phyloP scores from a whole-genome alignment of 2,329 filamentous ascomycete genomes.

The Fusarium penzigii region DNA sequence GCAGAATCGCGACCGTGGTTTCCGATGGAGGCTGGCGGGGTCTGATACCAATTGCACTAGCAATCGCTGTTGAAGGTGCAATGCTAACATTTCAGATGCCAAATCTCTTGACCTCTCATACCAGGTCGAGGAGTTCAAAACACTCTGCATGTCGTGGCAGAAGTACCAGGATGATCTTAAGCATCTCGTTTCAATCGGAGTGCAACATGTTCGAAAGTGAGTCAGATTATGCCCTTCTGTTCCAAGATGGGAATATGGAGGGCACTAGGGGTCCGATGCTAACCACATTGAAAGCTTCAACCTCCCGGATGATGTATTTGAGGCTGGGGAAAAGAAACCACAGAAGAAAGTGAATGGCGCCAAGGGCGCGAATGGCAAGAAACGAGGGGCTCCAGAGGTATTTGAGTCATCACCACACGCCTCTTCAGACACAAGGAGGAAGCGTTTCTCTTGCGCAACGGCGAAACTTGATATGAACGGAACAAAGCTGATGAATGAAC shows the following conservation, averaged over 20 bases:
- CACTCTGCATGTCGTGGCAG: slow-evolving; percentile 74
- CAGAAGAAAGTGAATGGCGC: slow-evolving; percentile 52
- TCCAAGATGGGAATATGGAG: too few species aligned
- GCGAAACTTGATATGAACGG: slow-evolving; percentile 4
- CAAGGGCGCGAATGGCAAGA: slow-evolving; percentile 46
- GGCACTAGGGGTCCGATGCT: neutral
- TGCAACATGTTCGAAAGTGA: slow-evolving; percentile 86
- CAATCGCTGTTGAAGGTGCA: slow-evolving; percentile 1
- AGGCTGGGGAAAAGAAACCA: slow-evolving; percentile 73
- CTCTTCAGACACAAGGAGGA: slow-evolving; percentile 12
- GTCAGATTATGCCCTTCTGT: slow-evolving; percentile 32
- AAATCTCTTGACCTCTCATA: slow-evolving; percentile 77
- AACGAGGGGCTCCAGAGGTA: slow-evolving; percentile 52
- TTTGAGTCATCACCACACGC: slow-evolving; percentile 24
- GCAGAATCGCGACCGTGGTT: neutral
- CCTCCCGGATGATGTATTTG: slow-evolving; percentile 88
- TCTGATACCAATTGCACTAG: too few species aligned
- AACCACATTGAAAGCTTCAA: slow-evolving; percentile 63
- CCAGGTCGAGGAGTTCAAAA: slow-evolving; percentile 84
- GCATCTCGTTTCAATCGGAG: slow-evolving; percentile 60
- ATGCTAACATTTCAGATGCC: slow-evolving; percentile 51
- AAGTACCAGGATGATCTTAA: slow-evolving; percentile 76
- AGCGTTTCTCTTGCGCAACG: slow-evolving; percentile 4
- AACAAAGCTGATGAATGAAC: slow-evolving; percentile 28
- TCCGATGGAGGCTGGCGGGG: neutral